phyloP scores from a whole-genome alignment of 371 early-diverging fungal species.

The Mortierella sp. region DNA sequence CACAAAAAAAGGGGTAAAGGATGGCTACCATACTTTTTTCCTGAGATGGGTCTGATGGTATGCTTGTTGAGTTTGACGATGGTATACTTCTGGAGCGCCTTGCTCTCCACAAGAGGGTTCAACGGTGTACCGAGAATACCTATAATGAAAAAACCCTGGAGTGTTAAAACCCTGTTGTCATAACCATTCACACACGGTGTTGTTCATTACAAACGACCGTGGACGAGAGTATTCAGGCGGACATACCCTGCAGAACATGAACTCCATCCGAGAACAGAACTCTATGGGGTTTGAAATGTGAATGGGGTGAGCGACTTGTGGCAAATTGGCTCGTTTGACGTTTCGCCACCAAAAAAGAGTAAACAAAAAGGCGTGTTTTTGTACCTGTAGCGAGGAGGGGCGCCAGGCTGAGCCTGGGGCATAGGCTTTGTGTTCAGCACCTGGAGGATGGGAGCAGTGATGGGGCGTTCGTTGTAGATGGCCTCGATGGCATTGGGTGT shows the following conservation, averaged over 20 bases:
- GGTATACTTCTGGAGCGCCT: slow-evolving; percentile 63
- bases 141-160: slow-evolving; percentile 25
- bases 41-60: slow-evolving; percentile 68
- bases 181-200: neutral
- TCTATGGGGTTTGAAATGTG: slow-evolving; percentile 52
- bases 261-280: slow-evolving; percentile 80
- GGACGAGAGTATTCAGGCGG: neutral
- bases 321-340: neutral
- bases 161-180: neutral
- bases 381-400: slow-evolving; percentile 72
- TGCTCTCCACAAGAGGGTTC: slow-evolving; percentile 64
- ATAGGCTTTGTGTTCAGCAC: slow-evolving; percentile 73
- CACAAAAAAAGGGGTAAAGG: slow-evolving; percentile 11
- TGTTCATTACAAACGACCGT: neutral
- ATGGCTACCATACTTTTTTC: slow-evolving; percentile 60
- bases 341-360: slow-evolving; percentile 31
- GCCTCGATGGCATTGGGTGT: slow-evolving; percentile 62
- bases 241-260: slow-evolving; percentile 75
- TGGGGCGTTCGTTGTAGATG: slow-evolving; percentile 60
- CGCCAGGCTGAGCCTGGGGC: slow-evolving; percentile 23
- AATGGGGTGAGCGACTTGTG: neutral
- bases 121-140: slow-evolving; percentile 77
- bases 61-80: slow-evolving; percentile 67
- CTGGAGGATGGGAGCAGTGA: slow-evolving; percentile 67
- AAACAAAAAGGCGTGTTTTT: neutral